A percentile compares a stretch with the other conserved stretches of the same genome.
These are phyloP conservation scores for Diaporthe vexans DNA, from an alignment of 2,329 filamentous ascomycete species.

Conservation along the genomic window DNA sequence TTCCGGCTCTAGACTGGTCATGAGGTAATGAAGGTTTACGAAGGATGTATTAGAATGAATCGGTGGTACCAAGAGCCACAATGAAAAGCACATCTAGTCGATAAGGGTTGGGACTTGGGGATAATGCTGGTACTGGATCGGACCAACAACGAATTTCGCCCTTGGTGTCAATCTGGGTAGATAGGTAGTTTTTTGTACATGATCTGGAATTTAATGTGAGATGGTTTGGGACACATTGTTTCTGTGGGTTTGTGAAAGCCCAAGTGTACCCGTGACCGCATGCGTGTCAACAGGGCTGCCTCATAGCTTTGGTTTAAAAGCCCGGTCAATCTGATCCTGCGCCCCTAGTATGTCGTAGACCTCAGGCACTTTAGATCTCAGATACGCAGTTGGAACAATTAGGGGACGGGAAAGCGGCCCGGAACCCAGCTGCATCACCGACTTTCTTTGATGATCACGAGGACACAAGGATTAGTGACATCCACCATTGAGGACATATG, in stretches of 20 bases:
- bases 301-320: neutral
- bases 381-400: no score
- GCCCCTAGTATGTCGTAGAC: no score
- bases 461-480: no score
- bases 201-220: conserved; percentile 44
- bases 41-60: conserved; percentile 42
- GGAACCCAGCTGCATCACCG: no score
- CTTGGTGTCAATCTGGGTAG: conserved; percentile 48
- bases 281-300: neutral
- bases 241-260: neutral
- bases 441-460: no score
- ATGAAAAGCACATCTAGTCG: conserved; percentile 20
- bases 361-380: no score
- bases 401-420: no score
- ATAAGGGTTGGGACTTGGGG: conserved; percentile 1
- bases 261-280: neutral
- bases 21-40: conserved; percentile 48
- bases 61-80: conserved; percentile 35
- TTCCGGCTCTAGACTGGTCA: conserved; percentile 32
- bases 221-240: conserved; percentile 43
- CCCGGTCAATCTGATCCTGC: no score
- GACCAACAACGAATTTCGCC: conserved; percentile 1
- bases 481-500: no score
- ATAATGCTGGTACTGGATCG: conserved; percentile 18
- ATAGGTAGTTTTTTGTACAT: conserved; percentile 60